These are phyloP conservation scores for Xanthoceras sorbifolium DNA, from an alignment of 345 rosid species.

Conservation along the genomic window DNA sequence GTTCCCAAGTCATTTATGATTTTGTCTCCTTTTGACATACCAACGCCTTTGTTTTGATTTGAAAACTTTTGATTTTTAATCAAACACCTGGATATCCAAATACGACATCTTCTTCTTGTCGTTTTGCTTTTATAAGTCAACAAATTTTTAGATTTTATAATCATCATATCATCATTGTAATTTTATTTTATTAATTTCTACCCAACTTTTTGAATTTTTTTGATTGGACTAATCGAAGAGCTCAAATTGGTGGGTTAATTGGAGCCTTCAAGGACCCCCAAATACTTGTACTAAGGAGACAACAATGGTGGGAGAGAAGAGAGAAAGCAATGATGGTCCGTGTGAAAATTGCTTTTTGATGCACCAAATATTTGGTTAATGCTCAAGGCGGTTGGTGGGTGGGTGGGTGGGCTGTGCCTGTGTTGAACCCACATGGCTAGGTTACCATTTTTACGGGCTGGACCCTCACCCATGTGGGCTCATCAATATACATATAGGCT, in stretches of 20 bases:
- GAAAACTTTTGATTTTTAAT: not conserved
- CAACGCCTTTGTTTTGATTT: not conserved
- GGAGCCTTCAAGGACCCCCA: not conserved
- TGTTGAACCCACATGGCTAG: not conserved
- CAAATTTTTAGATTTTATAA: not conserved
- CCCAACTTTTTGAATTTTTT: no score
- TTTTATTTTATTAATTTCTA: not conserved
- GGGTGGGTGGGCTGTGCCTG: not conserved
- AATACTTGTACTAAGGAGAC: not conserved
- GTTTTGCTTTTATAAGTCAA: not conserved
- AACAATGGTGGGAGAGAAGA: not conserved
- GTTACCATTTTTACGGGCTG: not conserved
- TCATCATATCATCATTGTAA: slow-evolving; percentile 1
- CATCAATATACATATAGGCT: not conserved
- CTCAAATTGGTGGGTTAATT: not conserved
- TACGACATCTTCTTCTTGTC: not conserved
- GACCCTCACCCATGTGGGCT: slow-evolving; percentile 9
- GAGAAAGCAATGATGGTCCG: not conserved
- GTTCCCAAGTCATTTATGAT: not conserved
- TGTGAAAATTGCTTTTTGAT: not conserved
- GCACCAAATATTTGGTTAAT: not conserved
- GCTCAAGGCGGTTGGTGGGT: not conserved
- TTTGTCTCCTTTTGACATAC: not conserved
- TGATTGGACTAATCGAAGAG: not conserved
- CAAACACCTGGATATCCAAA: not conserved